Conservation (phyloP, 352 stramenopile species). For the Pythium monospermum region DNA sequence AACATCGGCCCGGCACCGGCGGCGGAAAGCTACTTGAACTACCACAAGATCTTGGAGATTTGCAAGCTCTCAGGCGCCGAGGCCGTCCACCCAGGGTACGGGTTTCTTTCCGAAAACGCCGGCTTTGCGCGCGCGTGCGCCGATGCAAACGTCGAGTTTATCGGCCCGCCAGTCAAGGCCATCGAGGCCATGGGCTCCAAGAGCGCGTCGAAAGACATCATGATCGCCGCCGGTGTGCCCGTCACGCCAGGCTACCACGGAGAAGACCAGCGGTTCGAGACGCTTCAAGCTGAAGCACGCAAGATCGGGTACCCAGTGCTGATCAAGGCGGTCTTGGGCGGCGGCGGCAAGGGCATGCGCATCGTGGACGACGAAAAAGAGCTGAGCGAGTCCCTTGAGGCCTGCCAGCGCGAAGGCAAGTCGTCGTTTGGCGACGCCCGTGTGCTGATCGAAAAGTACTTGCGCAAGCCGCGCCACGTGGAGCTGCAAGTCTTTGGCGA, state of each 20-base stretch:
- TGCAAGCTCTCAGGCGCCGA: constrained; percentile 54
- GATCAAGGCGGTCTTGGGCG: constrained; percentile 90
- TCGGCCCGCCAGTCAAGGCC: constrained; percentile 80
- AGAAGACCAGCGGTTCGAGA: constrained; percentile 79
- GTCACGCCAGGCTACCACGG: constrained; percentile 91
- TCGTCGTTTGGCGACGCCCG: constrained; percentile 88
- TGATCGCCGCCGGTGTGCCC: constrained; percentile 80
- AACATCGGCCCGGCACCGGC: constrained; percentile 59
- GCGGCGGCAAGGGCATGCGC: constrained; percentile 91
- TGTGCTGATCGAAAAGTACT: constrained; percentile 91
- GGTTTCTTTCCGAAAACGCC: constrained; percentile 89
- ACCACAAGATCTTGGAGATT: constrained; percentile 70
- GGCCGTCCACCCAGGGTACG: constrained; percentile 89
- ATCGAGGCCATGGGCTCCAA: constrained; percentile 92
- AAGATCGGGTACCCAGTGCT: constrained; percentile 91
- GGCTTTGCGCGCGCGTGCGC: constrained; percentile 64
- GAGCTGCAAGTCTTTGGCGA: constrained; percentile 93
- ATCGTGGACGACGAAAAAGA: constrained; percentile 84
- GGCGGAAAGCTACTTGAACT: constrained; percentile 77
- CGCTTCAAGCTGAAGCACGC: constrained; percentile 64
- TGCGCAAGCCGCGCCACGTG: constrained; percentile 86
- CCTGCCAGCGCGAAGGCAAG: constrained; percentile 81
- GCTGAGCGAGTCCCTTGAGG: constrained; percentile 75
- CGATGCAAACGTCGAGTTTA: constrained; percentile 84
- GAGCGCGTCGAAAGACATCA: constrained; percentile 90